Evolutionary conservation across 1,139 yeast species (phyloP).

Genomic region (Debaryomyces fabryi): DNA sequence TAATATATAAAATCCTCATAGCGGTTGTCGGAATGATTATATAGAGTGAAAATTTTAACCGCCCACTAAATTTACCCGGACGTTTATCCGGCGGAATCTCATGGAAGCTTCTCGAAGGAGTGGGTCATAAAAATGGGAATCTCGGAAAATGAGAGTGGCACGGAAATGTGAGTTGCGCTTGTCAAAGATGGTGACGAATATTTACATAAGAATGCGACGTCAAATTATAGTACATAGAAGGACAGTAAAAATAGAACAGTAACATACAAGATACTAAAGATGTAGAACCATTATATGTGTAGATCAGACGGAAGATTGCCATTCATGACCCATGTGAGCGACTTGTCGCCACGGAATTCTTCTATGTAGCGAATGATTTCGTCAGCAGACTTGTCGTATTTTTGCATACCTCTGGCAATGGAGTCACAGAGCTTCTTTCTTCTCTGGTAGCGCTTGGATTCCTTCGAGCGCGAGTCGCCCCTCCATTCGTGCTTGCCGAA

Average conservation of each 20-base stretch:
- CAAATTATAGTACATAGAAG: neutral
- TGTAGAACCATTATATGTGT: conserved; percentile 3
- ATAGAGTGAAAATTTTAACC: conserved; percentile 12
- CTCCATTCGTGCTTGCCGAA: conserved; percentile 53
- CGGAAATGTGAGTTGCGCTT: neutral
- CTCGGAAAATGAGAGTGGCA: neutral
- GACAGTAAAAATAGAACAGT: conserved; percentile 4
- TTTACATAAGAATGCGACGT: neutral
- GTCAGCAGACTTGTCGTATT: conserved; percentile 46
- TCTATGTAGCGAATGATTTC: conserved; percentile 48
- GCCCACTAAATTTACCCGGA: conserved; percentile 27
- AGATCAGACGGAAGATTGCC: conserved; percentile 49
- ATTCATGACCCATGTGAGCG: conserved; percentile 54
- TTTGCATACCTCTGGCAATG: conserved; percentile 43
- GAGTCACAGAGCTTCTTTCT: conserved; percentile 51
- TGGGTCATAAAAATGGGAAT: neutral
- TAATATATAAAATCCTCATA: conserved; percentile 8
- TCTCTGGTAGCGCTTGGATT: conserved; percentile 48
- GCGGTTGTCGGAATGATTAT: conserved; percentile 11
- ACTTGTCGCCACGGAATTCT: conserved; percentile 46
- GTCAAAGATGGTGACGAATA: neutral
- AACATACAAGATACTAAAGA: neutral
- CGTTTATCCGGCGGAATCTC: neutral
- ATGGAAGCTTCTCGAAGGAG: conserved; percentile 10
- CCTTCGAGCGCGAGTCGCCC: conserved; percentile 52